Evolutionary conservation across 2,329 filamentous ascomycete genomes (phyloP).

Genomic region (Chaetomium globosum): DNA sequence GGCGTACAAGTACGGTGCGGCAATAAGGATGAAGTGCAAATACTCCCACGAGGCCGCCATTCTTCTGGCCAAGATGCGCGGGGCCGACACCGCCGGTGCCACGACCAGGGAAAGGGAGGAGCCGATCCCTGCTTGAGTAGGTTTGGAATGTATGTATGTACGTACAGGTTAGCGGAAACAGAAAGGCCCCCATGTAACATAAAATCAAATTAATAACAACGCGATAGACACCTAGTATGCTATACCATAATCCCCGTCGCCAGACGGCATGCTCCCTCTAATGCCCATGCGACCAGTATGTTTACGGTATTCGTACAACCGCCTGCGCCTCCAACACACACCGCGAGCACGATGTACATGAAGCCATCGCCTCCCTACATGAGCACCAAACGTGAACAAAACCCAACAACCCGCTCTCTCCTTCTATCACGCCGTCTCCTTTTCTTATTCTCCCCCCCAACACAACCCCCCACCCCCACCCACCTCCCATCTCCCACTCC

Average conservation of each 20-base stretch:
- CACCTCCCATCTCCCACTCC: too few relatives aligned
- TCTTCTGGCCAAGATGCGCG: conserved; percentile 36
- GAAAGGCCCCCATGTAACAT: neutral
- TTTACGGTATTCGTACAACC: too few relatives aligned
- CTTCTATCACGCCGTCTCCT: too few relatives aligned
- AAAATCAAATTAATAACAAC: neutral
- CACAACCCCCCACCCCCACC: neutral
- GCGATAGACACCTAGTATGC: neutral
- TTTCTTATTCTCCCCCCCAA: neutral
- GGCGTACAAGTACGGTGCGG: conserved; percentile 70
- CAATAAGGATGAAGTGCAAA: conserved; percentile 68
- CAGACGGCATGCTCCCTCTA: neutral
- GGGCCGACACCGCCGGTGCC: neutral
- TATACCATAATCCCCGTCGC: neutral
- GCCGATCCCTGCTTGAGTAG: neutral
- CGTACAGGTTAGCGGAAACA: neutral
- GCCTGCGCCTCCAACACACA: too few relatives aligned
- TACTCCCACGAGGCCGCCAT: conserved; percentile 66
- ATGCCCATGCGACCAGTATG: too few relatives aligned
- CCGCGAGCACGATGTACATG: too few relatives aligned
- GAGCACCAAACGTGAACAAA: too few relatives aligned
- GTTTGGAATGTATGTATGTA: neutral
- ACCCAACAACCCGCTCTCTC: too few relatives aligned
- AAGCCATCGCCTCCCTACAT: too few relatives aligned
- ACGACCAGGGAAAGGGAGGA: neutral